Conservation (phyloP, 352 stramenopile species). For the Phytophthora nicotianae region DNA sequence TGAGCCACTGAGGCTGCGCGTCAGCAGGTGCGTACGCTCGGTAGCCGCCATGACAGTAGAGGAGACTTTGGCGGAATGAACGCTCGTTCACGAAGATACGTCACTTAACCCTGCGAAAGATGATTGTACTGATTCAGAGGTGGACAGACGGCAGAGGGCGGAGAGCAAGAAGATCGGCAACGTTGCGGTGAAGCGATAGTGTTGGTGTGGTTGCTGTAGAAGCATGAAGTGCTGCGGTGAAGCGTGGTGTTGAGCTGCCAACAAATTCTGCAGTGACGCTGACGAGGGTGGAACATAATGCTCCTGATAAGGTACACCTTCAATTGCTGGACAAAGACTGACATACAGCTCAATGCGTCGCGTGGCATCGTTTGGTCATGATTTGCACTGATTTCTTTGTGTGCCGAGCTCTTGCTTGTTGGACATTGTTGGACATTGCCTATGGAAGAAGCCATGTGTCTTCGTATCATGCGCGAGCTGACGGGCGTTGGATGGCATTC, state of each 20-base stretch:
- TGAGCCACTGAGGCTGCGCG: slow-evolving; percentile 33
- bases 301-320: neutral
- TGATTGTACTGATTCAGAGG: slow-evolving; percentile 17
- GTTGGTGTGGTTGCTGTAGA: neutral
- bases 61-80: slow-evolving; percentile 24
- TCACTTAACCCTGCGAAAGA: slow-evolving; percentile 19
- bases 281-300: slow-evolving; percentile 7
- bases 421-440: too few species aligned
- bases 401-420: neutral
- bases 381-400: neutral
- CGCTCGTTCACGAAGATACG: slow-evolving; percentile 20
- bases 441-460: too few species aligned
- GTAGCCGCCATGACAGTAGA: slow-evolving; percentile 22
- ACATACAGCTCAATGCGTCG: too few species aligned
- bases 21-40: slow-evolving; percentile 33
- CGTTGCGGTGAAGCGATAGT: neutral
- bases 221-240: neutral
- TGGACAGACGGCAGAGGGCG: slow-evolving; percentile 6
- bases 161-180: slow-evolving; percentile 14
- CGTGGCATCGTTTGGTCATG: neutral
- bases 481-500: too few species aligned
- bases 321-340: neutral
- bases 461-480: too few species aligned
- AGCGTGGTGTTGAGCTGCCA: neutral
- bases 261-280: neutral